Evolutionary conservation across 495 filamentous ascomycete species (phyloP).

Genomic region (Parathielavia appendiculata): DNA sequence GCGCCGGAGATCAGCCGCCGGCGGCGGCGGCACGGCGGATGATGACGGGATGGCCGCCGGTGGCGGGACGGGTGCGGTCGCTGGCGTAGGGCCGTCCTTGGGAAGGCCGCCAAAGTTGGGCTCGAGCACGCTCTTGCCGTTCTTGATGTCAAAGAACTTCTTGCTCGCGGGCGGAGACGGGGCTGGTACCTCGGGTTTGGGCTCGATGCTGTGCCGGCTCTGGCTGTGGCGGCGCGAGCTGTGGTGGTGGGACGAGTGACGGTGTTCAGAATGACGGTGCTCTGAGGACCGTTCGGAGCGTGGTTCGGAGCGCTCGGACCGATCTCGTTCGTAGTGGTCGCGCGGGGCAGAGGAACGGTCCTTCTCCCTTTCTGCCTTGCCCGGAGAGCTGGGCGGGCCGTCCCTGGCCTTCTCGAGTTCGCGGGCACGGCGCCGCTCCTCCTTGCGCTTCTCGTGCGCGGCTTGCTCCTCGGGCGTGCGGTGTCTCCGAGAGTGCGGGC

Average conservation of each 20-base stretch:
- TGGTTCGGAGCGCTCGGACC: slow-evolving; percentile 21
- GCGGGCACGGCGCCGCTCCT: slow-evolving; percentile 30
- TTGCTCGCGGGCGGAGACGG: slow-evolving; percentile 30
- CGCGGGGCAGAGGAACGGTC: slow-evolving; percentile 13
- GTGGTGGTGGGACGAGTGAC: slow-evolving; percentile 23
- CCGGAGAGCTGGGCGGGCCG: slow-evolving; percentile 18
- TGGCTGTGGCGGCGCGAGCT: slow-evolving; percentile 38
- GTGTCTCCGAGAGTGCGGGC: slow-evolving; percentile 27
- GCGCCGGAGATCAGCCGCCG: slow-evolving; percentile 33
- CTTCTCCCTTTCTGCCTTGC: slow-evolving; percentile 18
- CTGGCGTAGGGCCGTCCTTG: neutral
- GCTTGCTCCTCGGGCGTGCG: slow-evolving; percentile 43
- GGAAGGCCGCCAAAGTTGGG: slow-evolving; percentile 21
- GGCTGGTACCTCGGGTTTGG: slow-evolving; percentile 19
- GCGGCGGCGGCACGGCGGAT: slow-evolving; percentile 14
- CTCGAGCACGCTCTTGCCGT: slow-evolving; percentile 34
- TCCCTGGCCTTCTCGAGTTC: slow-evolving; percentile 28
- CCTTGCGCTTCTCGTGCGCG: slow-evolving; percentile 36
- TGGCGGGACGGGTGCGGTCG: neutral
- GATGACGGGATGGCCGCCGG: slow-evolving; percentile 13
- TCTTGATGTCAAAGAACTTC: slow-evolving; percentile 40
- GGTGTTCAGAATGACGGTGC: slow-evolving; percentile 26
- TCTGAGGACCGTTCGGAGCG: slow-evolving; percentile 23
- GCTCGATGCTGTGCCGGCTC: slow-evolving; percentile 31
- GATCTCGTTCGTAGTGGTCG: slow-evolving; percentile 14